Evolutionary conservation across 345 rosid genomes (phyloP).

Genomic region (Capsella bursapastoris): DNA sequence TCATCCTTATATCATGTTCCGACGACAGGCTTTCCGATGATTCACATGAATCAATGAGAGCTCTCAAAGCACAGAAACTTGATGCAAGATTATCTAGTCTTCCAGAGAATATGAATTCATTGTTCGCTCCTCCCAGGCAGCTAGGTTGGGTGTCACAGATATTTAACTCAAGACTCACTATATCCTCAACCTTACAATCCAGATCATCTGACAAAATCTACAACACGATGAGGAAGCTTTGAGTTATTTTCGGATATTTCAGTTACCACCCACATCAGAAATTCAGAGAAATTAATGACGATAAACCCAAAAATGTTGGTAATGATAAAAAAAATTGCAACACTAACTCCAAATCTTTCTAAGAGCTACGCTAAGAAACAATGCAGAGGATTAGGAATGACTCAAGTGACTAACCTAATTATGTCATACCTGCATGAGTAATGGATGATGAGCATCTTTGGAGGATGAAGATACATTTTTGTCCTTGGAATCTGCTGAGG

Average conservation of each 20-base stretch:
- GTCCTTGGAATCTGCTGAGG: constrained; percentile 55
- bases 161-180: constrained; percentile 83
- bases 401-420: background rate
- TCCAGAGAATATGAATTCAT: constrained; percentile 94
- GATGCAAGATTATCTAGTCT: constrained; percentile 96
- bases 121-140: constrained; percentile 93
- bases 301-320: constrained; percentile 2
- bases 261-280: constrained; percentile 10
- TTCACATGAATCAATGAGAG: constrained; percentile 77
- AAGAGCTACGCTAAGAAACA: background rate
- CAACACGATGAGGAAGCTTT: constrained; percentile 23
- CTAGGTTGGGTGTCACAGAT: constrained; percentile 96
- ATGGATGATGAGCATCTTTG: constrained; percentile 75
- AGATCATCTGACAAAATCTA: constrained; percentile 79
- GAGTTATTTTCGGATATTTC: background rate
- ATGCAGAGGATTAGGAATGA: constrained; percentile 6
- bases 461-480: constrained; percentile 50
- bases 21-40: constrained; percentile 57
- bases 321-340: background rate
- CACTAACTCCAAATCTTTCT: background rate
- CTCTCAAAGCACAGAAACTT: constrained; percentile 85
- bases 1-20: constrained; percentile 78
- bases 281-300: background rate
- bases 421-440: constrained; percentile 77
- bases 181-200: constrained; percentile 66